Base-by-base conservation (phyloP, 192 early-diverging fungal genomes). In the Entomortierella lignicola region DNA sequence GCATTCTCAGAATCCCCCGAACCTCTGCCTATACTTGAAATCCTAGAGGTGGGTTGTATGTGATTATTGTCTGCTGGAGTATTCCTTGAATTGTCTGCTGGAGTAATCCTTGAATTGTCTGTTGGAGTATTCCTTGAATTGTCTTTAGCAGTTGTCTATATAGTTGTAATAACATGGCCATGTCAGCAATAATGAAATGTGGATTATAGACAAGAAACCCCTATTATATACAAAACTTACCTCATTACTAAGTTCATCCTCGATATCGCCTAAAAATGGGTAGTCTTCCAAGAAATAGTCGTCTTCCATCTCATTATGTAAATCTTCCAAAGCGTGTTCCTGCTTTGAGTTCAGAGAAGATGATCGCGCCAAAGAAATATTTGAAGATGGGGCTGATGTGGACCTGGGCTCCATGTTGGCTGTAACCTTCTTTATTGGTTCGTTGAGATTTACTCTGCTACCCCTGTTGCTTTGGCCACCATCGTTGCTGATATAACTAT, bases 221-320 rank as follows among this genome's bases (percentile, higher is more conserved):
- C n/a, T n/a, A n/a, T n/a, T n/a, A n/a, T n/a, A n/a, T n/a, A n/a
- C 20, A 12, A 47, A 47, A 23, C 52, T 8, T 54, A 65, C 63
- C 55, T 59, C 43, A 20, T 50, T 26, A 4, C 20, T 68, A 15
- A 44, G 41, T 44, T 68, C 57, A 34, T 59, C 71, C 25, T 73
- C 71, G 3, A 73, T 26, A 15, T 66, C 62, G 1, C 23, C 23
- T 39, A 73, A 7, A 13, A 60, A 27, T 18, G 41, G 47, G 32
- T 66, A 65, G 7, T 73, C 56, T 8, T 73, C 62, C 39, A 32
- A 47, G 57, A 66, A 73, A n/a, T 64, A 32, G 25, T 72, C 54
- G 20, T 72, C 69, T 15, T 60, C 59, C 7, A n/a, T 21, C 21
- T 57, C 55, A 37, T 29, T 11, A 17, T 47, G 44, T 20, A 2